Evolutionary conservation across 2,329 filamentous ascomycete genomes (phyloP).

Genomic region (Hymenoscyphus fructigenus): DNA sequence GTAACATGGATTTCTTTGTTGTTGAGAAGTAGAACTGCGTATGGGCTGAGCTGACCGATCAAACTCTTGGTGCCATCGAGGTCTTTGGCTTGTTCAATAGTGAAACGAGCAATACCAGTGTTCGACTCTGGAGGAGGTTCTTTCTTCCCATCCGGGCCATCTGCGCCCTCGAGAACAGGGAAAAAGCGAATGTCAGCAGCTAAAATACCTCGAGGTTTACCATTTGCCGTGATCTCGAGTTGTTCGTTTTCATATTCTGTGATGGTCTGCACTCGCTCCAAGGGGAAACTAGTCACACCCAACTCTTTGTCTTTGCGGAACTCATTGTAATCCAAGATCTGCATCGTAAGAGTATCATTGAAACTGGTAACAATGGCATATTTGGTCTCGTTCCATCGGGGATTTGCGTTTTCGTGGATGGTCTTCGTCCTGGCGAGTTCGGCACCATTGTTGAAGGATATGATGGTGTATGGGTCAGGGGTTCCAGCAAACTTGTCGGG

Average conservation of each 20-base stretch:
- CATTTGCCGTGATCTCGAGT: slow-evolving; percentile 80
- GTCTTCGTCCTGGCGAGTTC: slow-evolving; percentile 88
- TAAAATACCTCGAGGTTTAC: slow-evolving; percentile 78
- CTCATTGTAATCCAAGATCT: slow-evolving; percentile 91
- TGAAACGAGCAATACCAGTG: slow-evolving; percentile 91
- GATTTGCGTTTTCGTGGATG: slow-evolving; percentile 78
- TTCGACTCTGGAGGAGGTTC: slow-evolving; percentile 85
- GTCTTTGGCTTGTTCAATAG: slow-evolving; percentile 93
- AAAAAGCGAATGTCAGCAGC: slow-evolving; percentile 90
- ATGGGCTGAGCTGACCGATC: slow-evolving; percentile 87
- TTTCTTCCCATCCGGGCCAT: slow-evolving; percentile 71
- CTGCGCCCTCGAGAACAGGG: slow-evolving; percentile 76
- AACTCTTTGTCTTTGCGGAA: slow-evolving; percentile 96
- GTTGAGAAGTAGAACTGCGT: slow-evolving; percentile 84
- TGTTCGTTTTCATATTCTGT: slow-evolving; percentile 79
- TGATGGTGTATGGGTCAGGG: slow-evolving; percentile 82
- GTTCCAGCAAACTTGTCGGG: slow-evolving; percentile 90
- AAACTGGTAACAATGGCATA: slow-evolving; percentile 93
- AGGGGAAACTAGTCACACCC: slow-evolving; percentile 77
- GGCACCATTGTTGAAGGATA: slow-evolving; percentile 81
- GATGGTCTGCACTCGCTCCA: slow-evolving; percentile 79
- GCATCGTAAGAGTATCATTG: slow-evolving; percentile 81
- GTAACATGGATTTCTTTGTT: slow-evolving; percentile 87
- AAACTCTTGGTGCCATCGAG: slow-evolving; percentile 90
- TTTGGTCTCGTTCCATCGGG: slow-evolving; percentile 94